Evolutionary conservation across 169 alveolate species (phyloP).

Genomic region (Eimeria tenella): DNA sequence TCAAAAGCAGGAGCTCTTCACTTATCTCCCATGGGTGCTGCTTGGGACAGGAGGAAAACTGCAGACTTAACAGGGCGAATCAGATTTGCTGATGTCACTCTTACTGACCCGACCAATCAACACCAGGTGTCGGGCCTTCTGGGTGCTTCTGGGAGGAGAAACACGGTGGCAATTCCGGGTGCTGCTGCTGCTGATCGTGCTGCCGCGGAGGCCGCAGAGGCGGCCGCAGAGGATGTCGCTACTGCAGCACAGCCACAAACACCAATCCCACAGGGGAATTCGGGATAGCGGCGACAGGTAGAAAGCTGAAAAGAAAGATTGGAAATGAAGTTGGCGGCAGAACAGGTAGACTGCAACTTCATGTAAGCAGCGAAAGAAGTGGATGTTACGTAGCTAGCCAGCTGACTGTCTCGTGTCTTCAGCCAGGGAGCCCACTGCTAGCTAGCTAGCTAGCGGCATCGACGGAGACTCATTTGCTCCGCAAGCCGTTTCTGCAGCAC

Average conservation of each 20-base stretch:
- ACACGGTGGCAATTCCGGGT: neutral
- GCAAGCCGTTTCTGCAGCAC: no score
- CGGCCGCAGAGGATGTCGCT: neutral
- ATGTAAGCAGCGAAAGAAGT: no score
- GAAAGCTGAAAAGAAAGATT: neutral
- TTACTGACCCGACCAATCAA: neutral
- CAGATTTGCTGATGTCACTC: conserved; percentile 15
- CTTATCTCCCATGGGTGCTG: neutral
- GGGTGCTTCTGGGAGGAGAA: neutral
- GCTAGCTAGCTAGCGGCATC: no score
- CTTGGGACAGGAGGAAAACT: neutral
- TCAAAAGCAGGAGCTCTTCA: neutral
- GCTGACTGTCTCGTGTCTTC: no score
- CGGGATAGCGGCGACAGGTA: neutral
- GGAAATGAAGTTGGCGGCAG: no score
- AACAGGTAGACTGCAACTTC: no score
- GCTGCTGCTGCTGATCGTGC: neutral
- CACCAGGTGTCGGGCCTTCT: conserved; percentile 5
- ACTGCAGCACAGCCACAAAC: neutral
- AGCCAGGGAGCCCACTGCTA: no score
- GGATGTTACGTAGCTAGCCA: no score
- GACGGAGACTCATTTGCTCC: no score
- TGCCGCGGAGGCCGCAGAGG: neutral
- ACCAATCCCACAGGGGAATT: no score
- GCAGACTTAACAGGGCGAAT: neutral